Base-by-base conservation (phyloP, 345 rosid genomes). In the Corchorus olitorius region DNA sequence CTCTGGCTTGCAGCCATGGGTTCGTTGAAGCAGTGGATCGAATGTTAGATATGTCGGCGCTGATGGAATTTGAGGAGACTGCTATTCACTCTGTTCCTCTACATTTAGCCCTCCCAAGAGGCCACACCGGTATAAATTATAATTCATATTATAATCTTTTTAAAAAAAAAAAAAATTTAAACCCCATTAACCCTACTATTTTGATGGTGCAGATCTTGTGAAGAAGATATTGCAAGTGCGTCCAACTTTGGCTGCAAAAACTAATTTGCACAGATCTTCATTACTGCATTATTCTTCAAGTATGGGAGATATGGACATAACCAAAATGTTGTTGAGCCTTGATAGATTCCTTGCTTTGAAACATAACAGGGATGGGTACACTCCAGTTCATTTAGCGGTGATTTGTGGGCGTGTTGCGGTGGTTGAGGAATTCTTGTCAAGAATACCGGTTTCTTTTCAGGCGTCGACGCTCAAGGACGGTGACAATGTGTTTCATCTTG, bases 111-210 rank as follows among this genome's bases (percentile, higher is more conserved):
- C 84, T 86, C 39, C 41, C 10, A 1, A 73, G 75, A 34, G 86
- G 88, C 3, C 72, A 81, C 39, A 67, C 80, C 17, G 88, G 88
- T 86, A 76, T 55, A 84, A 27, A 1, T 45, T 74, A 74, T 82
- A 83, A 3, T 82, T 87, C 3, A 62, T 87, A 79, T 88, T n/a
- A n/a, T n/a, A n/a, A n/a, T n/a, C n/a, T 27, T 27, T 27, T 27
- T 27, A 27, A 27, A 1, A 27, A 27, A 27, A 27, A 27, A 27
- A 27, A 27, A 27, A n/a, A n/a, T n/a, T n/a, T n/a, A 27, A 27
- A 27, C 27, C 27, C 27, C 27, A 27, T 27, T 27, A 27, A 27
- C 27, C 27, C 27, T 27, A 87, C 77, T 20, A 75, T 27, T 68
- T 86, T 3, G 82, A 89, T 81, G 81, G 79, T 41, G 63, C 78